Percentiles rank a stretch among this genome's conserved stretches.
Conservation (phyloP, 1,284 basidiomycete species). For the Papiliotrema laurentii region DNA sequence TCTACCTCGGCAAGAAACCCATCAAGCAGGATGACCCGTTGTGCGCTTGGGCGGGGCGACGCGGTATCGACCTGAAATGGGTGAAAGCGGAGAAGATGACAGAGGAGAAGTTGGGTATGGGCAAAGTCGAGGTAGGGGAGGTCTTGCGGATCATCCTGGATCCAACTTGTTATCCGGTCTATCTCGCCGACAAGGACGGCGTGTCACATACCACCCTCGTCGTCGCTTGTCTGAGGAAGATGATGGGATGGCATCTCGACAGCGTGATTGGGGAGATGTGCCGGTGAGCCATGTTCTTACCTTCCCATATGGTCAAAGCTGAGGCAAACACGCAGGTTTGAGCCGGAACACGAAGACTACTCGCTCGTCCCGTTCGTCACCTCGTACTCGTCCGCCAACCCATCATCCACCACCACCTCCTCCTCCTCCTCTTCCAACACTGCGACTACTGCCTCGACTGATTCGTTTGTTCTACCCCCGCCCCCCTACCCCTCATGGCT, state of each 20-base stretch:
- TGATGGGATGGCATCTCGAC: conserved; percentile 43
- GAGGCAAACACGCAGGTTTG: conserved; percentile 26
- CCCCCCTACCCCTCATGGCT: conserved; percentile 41
- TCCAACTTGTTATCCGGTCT: conserved; percentile 35
- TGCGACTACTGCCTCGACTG: too few species aligned
- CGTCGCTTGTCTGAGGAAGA: conserved; percentile 39
- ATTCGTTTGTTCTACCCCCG: too few species aligned
- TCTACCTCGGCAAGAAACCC: conserved; percentile 53
- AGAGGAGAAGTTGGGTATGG: conserved; percentile 42
- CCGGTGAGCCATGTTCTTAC: conserved; percentile 19
- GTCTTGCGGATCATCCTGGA: conserved; percentile 39
- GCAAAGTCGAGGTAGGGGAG: conserved; percentile 32
- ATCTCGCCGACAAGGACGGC: conserved; percentile 41
- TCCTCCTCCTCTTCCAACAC: too few species aligned
- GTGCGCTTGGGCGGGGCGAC: conserved; percentile 21
- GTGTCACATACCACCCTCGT: conserved; percentile 43
- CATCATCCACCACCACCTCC: conserved; percentile 22
- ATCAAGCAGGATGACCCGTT: conserved; percentile 29
- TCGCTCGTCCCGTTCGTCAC: conserved; percentile 36
- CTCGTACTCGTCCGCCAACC: conserved; percentile 26
- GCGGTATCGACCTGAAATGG: conserved; percentile 30
- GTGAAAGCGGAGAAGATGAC: conserved; percentile 39
- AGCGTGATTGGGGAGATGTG: conserved; percentile 38
- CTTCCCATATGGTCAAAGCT: neutral
- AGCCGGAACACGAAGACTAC: conserved; percentile 42